Evolutionary conservation across 208 protist species (phyloP).

Genomic region (Herpetomonas samuelpessoai): DNA sequence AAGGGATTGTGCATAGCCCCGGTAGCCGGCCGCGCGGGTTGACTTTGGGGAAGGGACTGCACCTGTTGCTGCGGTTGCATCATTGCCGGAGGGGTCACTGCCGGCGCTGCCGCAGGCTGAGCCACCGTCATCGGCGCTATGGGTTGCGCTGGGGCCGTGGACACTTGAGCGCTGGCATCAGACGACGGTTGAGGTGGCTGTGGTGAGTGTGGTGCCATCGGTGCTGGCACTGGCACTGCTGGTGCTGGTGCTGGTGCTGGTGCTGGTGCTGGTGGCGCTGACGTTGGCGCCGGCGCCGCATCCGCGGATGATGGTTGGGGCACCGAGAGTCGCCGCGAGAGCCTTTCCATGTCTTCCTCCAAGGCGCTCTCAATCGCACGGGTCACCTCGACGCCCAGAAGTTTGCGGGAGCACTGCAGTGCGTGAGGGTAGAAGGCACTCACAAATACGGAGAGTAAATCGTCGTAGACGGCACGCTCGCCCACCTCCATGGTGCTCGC

Average conservation of each 20-base stretch:
- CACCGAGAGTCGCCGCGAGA: constrained; percentile 16
- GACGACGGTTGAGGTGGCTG: too few species aligned
- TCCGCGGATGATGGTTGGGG: background rate
- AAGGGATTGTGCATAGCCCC: background rate
- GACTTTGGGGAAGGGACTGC: constrained; percentile 1
- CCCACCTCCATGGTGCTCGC: constrained; percentile 53
- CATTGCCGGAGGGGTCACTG: too few species aligned
- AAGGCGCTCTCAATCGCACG: constrained; percentile 31
- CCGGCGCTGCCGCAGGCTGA: background rate
- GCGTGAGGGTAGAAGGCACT: constrained; percentile 66
- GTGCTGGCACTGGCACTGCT: background rate
- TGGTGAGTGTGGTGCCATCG: too few species aligned
- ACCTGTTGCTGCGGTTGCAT: background rate
- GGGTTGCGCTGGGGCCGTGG: background rate
- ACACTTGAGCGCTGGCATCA: background rate
- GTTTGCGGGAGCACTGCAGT: constrained; percentile 29
- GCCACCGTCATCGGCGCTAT: background rate
- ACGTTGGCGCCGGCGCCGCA: constrained; percentile 15
- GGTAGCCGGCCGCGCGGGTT: background rate
- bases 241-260: background rate
- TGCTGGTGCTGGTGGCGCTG: constrained; percentile 9
- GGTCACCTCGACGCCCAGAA: constrained; percentile 30
- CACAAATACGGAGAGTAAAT: constrained; percentile 63
- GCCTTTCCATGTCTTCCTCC: constrained; percentile 14
- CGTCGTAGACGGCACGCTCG: constrained; percentile 36